These are phyloP conservation scores for Ustulina deusta DNA, from an alignment of 2,329 filamentous ascomycete genomes.

Conservation along the genomic window DNA sequence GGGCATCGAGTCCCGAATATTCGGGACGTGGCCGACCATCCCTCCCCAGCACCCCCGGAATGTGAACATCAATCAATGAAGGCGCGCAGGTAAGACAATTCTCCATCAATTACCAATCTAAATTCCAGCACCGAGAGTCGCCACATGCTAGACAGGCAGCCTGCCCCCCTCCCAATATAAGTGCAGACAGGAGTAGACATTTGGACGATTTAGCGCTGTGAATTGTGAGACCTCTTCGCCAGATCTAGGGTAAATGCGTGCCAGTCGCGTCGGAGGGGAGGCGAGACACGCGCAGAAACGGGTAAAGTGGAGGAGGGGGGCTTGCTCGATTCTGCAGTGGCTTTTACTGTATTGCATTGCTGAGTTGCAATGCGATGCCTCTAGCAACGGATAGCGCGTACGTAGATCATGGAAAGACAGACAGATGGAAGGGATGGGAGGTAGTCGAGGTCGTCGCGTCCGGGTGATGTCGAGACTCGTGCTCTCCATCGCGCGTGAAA, in stretches of 20 bases:
- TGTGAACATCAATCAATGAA: conserved; percentile 36
- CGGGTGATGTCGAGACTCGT: conserved; percentile 18
- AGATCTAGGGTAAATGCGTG: conserved; percentile 31
- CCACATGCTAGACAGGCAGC: background rate
- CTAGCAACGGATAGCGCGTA: conserved; percentile 16
- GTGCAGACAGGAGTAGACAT: background rate
- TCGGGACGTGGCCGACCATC: background rate
- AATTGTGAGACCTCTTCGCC: conserved; percentile 21
- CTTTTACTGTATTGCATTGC: conserved; percentile 29
- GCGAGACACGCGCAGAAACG: conserved; percentile 12
- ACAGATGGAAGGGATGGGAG: conserved; percentile 27
- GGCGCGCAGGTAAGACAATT: conserved; percentile 47
- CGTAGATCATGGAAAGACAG: background rate
- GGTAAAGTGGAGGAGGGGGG: conserved; percentile 17
- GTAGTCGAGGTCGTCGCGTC: conserved; percentile 10
- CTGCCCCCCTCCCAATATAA: background rate
- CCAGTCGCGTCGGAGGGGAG: conserved; percentile 33
- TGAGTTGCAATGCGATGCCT: conserved; percentile 28
- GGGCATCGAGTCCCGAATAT: background rate
- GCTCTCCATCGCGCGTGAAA: conserved; percentile 25
- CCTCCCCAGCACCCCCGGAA: conserved; percentile 32
- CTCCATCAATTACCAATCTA: conserved; percentile 37
- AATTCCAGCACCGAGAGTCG: conserved; percentile 34
- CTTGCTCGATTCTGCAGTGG: conserved; percentile 7
- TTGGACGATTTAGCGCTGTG: background rate